These are phyloP conservation scores for Blastocystis sp. DNA, from an alignment of 352 stramenopile species.

Conservation along the genomic window DNA sequence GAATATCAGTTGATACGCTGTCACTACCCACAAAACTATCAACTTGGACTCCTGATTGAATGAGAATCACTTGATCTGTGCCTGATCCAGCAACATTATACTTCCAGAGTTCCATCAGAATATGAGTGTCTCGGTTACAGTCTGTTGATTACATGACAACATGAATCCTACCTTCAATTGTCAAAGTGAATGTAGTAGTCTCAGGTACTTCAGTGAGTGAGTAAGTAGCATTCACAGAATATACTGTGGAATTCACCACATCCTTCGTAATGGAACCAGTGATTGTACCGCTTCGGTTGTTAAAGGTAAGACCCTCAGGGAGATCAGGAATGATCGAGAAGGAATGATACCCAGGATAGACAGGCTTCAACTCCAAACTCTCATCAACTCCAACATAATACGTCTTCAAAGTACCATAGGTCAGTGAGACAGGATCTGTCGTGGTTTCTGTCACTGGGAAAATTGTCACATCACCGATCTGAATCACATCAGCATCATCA, in stretches of 20 bases:
- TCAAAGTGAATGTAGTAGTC: background rate
- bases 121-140: background rate
- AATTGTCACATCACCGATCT: constrained; percentile 29
- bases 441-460: background rate
- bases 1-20: background rate
- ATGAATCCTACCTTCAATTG: background rate
- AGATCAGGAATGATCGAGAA: constrained; percentile 1
- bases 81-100: constrained; percentile 21
- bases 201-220: background rate
- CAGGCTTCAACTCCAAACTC: background rate
- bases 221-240: constrained; percentile 5
- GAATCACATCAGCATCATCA: background rate
- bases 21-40: background rate
- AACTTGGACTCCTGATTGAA: background rate
- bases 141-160: background rate
- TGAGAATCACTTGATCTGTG: background rate
- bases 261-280: background rate
- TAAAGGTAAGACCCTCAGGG: constrained; percentile 9
- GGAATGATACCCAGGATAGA: constrained; percentile 10
- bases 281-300: constrained; percentile 28
- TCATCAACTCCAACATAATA: constrained; percentile 21
- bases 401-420: background rate
- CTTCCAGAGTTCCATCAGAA: constrained; percentile 46
- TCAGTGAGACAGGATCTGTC: background rate
- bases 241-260: constrained; percentile 1